phyloP scores from a whole-genome alignment of 352 stramenopile genomes.

The Globisporangium echinulatum region DNA sequence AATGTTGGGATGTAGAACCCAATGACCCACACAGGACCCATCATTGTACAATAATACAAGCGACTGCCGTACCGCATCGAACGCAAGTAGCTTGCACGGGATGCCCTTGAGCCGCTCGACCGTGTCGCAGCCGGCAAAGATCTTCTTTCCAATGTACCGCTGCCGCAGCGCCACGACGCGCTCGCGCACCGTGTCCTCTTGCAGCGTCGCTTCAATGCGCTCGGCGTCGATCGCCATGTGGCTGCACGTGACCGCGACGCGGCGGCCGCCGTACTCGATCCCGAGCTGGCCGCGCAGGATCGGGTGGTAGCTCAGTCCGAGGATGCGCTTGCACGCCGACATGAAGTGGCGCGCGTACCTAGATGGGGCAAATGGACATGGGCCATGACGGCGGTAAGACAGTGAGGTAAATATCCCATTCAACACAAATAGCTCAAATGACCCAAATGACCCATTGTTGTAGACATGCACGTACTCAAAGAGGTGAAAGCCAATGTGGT shows the following conservation, averaged over 20 bases:
- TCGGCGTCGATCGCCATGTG: constrained; percentile 80
- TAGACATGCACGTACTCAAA: constrained; percentile 80
- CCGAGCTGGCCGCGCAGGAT: constrained; percentile 88
- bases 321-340: constrained; percentile 87
- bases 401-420: not conserved
- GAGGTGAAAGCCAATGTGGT: constrained; percentile 92
- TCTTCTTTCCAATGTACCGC: constrained; percentile 64
- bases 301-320: constrained; percentile 92
- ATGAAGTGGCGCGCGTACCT: constrained; percentile 86
- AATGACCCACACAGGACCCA: no score
- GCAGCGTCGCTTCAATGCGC: constrained; percentile 50
- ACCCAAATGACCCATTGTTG: not conserved
- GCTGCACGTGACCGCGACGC: constrained; percentile 93
- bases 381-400: not conserved
- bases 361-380: not conserved
- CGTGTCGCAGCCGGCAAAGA: constrained; percentile 91
- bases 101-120: constrained; percentile 96
- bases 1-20: no score
- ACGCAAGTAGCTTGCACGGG: constrained; percentile 94
- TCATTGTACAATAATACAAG: not conserved
- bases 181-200: constrained; percentile 33
- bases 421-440: not conserved
- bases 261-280: constrained; percentile 93
- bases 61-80: constrained; percentile 55
- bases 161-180: constrained; percentile 50